Percentiles rank a stretch among this genome's conserved stretches.
Conservation (phyloP, 2,329 filamentous ascomycete species). For the Aspergillus unguis region DNA sequence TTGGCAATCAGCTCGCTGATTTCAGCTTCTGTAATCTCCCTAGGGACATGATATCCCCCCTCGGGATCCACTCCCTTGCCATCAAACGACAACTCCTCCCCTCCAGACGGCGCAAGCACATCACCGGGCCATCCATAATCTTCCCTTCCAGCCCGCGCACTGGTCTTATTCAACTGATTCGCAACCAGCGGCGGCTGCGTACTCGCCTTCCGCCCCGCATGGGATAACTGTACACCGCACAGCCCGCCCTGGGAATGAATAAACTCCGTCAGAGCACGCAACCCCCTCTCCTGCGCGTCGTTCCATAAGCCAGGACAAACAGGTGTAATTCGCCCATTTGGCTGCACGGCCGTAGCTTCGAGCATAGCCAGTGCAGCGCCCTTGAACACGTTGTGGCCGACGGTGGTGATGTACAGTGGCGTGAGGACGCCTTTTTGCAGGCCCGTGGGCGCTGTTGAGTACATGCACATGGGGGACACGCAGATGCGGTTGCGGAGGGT, state of each 20-base stretch:
- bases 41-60: not conserved
- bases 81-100: not conserved
- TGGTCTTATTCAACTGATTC: not conserved
- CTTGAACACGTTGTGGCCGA: conserved; percentile 1
- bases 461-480: conserved; percentile 2
- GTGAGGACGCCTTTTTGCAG: not conserved
- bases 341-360: conserved; percentile 1
- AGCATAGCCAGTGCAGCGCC: not conserved
- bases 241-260: not conserved
- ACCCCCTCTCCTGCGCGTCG: not conserved
- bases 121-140: not conserved
- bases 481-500: conserved; percentile 1
- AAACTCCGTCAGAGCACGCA: not conserved
- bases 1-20: conserved; percentile 39
- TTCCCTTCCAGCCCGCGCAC: not conserved
- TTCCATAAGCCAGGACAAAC: not conserved
- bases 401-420: not conserved
- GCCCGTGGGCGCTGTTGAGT: not conserved
- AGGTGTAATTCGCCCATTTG: not conserved
- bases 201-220: conserved; percentile 1
- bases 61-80: not conserved
- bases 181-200: not conserved
- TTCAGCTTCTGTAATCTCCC: conserved; percentile 31
- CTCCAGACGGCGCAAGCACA: not conserved
- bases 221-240: not conserved